Percentiles rank a stretch among this genome's conserved stretches.
Evolutionary conservation across 345 rosid genomes (phyloP).

Genomic region (Viola odorata): DNA sequence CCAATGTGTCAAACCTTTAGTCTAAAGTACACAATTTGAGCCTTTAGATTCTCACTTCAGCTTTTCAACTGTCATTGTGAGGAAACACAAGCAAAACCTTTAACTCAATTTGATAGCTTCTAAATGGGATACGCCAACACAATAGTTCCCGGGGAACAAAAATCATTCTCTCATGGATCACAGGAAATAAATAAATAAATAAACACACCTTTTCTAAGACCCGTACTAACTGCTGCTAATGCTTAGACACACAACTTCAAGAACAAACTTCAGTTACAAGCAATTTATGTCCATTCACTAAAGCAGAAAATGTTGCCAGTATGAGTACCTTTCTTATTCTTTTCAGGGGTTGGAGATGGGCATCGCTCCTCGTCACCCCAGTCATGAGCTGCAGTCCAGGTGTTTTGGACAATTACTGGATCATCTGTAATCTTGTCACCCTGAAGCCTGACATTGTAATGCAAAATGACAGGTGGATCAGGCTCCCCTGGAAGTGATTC

Average conservation of each 20-base stretch:
- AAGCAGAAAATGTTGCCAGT: neutral
- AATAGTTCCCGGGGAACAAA: too few relatives aligned
- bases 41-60: neutral
- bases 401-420: slow-evolving; percentile 96
- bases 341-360: slow-evolving; percentile 70
- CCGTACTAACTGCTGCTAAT: neutral
- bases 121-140: neutral
- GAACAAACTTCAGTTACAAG: neutral
- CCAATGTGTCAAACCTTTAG: too few relatives aligned
- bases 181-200: neutral
- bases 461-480: slow-evolving; percentile 88
- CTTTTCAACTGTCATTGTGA: neutral
- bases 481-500: slow-evolving; percentile 99
- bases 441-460: slow-evolving; percentile 91
- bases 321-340: slow-evolving; percentile 59
- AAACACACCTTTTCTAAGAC: too few relatives aligned
- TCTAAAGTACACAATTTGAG: neutral
- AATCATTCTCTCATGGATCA: neutral
- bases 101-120: neutral
- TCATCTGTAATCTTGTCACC: slow-evolving; percentile 95
- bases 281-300: neutral
- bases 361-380: slow-evolving; percentile 99
- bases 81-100: neutral
- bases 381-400: slow-evolving; percentile 87
- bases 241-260: neutral